Percentiles rank a stretch among this genome's conserved stretches.
These are phyloP conservation scores for Haplosporangium gracile DNA, from an alignment of 192 early-diverging fungal species.

Conservation along the genomic window DNA sequence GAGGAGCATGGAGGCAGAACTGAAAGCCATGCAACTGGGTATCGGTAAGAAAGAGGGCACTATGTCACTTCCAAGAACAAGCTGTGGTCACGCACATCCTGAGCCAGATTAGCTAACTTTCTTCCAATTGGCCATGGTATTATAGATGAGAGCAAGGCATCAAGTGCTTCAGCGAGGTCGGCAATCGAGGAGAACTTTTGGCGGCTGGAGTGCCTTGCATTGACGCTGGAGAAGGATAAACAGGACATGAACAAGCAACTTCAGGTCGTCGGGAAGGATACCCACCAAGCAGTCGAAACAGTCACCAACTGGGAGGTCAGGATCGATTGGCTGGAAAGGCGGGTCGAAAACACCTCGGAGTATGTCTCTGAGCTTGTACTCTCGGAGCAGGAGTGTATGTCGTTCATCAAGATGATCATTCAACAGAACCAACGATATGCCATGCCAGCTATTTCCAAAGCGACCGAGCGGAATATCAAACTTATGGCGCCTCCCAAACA, in stretches of 20 bases:
- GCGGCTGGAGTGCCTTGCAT: conserved; percentile 45
- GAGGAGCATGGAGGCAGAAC: conserved; percentile 49
- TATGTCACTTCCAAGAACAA: neutral
- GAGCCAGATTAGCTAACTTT: neutral
- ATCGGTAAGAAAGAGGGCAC: conserved; percentile 22
- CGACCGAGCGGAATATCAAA: conserved; percentile 45
- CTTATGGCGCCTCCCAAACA: conserved; percentile 40
- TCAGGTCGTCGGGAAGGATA: conserved; percentile 24
- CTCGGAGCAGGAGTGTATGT: conserved; percentile 54
- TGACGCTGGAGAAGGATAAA: conserved; percentile 42
- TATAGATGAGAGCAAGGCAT: conserved; percentile 47
- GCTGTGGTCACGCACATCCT: neutral
- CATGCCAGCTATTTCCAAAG: conserved; percentile 49
- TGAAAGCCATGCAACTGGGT: conserved; percentile 38
- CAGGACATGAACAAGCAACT: conserved; percentile 35
- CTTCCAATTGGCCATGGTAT: neutral
- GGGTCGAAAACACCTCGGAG: conserved; percentile 47
- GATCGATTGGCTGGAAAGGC: conserved; percentile 43
- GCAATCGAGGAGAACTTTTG: conserved; percentile 56
- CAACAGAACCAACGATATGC: conserved; percentile 46
- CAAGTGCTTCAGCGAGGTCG: conserved; percentile 37
- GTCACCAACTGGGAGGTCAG: conserved; percentile 53
- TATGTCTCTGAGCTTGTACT: conserved; percentile 53
- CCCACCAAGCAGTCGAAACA: conserved; percentile 29
- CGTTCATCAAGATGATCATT: conserved; percentile 54